phyloP scores from a whole-genome alignment of 257 asterid species.

The Solanum arcanum region DNA sequence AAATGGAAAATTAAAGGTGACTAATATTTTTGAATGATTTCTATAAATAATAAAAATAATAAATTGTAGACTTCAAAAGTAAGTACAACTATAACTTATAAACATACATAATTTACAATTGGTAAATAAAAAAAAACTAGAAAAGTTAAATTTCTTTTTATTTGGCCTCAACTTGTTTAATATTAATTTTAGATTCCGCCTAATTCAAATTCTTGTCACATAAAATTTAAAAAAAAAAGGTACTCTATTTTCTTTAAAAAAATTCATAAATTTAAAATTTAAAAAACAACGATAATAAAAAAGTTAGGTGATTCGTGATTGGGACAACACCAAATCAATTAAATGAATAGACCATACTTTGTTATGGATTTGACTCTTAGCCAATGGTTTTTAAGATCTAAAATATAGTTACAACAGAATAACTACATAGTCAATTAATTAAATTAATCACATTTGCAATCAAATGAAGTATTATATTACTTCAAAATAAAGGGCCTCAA shows the following conservation, averaged over 20 bases:
- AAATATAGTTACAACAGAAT: not conserved
- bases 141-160: not conserved
- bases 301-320: not conserved
- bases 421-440: not conserved
- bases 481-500: conserved; percentile 1
- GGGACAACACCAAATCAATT: not conserved
- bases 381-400: not conserved
- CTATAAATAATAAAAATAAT: too few species aligned
- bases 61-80: not conserved
- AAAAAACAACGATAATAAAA: not conserved
- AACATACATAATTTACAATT: not conserved
- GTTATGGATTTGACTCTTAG: not conserved
- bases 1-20: not conserved
- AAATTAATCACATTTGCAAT: not conserved
- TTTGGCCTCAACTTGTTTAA: not conserved
- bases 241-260: not conserved
- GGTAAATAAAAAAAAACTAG: not conserved
- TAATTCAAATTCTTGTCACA: not conserved
- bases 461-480: not conserved
- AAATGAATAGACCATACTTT: not conserved
- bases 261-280: not conserved
- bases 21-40: not conserved
- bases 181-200: not conserved
- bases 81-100: not conserved
- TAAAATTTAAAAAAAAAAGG: not conserved